Conservation (phyloP, 305 asterid species). For the Plantago lanceolata region DNA sequence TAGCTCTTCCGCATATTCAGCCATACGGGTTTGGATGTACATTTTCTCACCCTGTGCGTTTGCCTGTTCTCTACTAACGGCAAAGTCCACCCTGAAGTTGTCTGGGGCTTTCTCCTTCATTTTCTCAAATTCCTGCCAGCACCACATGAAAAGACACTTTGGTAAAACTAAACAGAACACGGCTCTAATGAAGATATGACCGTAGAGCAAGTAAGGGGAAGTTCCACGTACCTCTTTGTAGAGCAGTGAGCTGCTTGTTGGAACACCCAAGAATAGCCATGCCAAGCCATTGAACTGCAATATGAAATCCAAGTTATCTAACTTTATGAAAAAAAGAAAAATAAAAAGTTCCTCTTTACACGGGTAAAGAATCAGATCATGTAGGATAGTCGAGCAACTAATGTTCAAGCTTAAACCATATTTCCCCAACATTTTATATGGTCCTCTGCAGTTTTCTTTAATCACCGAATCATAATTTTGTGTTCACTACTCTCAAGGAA, state of each 20-base stretch:
- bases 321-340: background rate
- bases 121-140: constrained; percentile 71
- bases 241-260: constrained; percentile 87
- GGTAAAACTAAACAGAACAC: background rate
- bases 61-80: constrained; percentile 86
- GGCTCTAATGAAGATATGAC: no score
- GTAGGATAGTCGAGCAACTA: no score
- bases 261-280: constrained; percentile 98
- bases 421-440: no score
- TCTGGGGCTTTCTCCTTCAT: constrained; percentile 78
- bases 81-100: constrained; percentile 80
- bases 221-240: constrained; percentile 72
- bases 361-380: no score
- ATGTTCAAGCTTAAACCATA: no score
- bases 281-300: constrained; percentile 89
- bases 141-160: constrained; percentile 1
- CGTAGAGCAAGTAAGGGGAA: background rate
- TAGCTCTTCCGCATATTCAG: constrained; percentile 82
- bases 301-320: constrained; percentile 9
- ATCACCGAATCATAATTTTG: no score
- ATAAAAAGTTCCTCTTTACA: no score
- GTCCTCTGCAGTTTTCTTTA: no score
- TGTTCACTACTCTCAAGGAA: no score
- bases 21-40: constrained; percentile 97
- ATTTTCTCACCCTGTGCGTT: constrained; percentile 86